Percentiles rank a stretch among this genome's conserved stretches.
These are phyloP conservation scores for Royoungia palumana DNA, from an alignment of 768 basidiomycete genomes.

Conservation along the genomic window DNA sequence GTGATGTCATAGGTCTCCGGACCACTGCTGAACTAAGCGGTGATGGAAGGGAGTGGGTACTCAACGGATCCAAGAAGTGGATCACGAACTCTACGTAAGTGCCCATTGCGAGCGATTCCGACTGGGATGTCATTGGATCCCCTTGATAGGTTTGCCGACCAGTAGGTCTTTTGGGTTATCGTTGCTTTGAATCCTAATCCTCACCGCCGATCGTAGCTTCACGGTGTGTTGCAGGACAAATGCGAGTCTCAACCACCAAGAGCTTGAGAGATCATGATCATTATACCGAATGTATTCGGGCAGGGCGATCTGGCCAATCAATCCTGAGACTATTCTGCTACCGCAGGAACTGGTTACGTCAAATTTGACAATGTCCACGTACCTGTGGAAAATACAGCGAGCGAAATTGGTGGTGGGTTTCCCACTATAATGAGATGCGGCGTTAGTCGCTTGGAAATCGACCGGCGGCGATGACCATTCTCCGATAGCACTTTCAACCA, in stretches of 20 bases:
- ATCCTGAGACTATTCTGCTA: conserved; percentile 73
- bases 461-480: conserved; percentile 93
- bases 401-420: conserved; percentile 56
- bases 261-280: not conserved
- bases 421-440: conserved; percentile 54
- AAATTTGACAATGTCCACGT: conserved; percentile 84
- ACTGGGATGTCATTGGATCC: conserved; percentile 1
- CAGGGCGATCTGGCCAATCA: conserved; percentile 57
- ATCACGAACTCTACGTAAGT: conserved; percentile 55
- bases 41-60: conserved; percentile 64
- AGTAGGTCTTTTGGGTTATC: conserved; percentile 8
- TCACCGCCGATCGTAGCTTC: conserved; percentile 44
- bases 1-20: conserved; percentile 64
- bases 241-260: conserved; percentile 26
- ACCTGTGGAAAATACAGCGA: conserved; percentile 82
- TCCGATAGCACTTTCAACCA: too few species aligned
- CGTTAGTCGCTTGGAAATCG: not conserved
- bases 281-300: conserved; percentile 12
- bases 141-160: conserved; percentile 38
- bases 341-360: conserved; percentile 84
- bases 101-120: not conserved
- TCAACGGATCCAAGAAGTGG: conserved; percentile 77
- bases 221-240: conserved; percentile 56
- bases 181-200: not conserved
- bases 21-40: conserved; percentile 60